phyloP scores from a whole-genome alignment of 257 asterid genomes.

The Solanum tacnaense region DNA sequence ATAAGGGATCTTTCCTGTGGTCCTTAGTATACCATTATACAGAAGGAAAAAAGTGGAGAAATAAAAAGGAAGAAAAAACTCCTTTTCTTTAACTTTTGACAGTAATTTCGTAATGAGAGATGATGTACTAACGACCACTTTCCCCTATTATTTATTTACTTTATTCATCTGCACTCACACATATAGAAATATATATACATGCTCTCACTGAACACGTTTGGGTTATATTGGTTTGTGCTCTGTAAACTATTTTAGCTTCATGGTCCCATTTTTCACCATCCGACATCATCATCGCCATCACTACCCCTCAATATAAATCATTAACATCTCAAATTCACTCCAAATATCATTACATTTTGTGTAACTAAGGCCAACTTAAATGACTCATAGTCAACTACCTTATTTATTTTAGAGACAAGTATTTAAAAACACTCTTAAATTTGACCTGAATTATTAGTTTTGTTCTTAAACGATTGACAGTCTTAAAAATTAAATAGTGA shows the following conservation, averaged over 20 bases:
- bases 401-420: too few species aligned
- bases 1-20: neutral
- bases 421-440: too few species aligned
- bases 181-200: too few species aligned
- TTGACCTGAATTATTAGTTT: too few species aligned
- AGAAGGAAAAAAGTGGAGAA: neutral
- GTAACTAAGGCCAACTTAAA: too few species aligned
- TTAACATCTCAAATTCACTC: neutral
- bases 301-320: neutral
- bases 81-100: neutral
- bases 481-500: neutral
- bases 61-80: neutral
- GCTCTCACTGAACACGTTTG: neutral
- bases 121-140: neutral
- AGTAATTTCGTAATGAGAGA: neutral
- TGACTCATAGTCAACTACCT: neutral
- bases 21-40: neutral
- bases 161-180: neutral
- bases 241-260: neutral
- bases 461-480: too few species aligned
- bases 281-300: conserved; percentile 1
- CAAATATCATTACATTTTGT: neutral
- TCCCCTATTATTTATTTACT: neutral
- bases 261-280: neutral
- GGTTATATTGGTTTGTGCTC: neutral